A percentile compares a stretch with the other conserved stretches of the same genome.
phyloP scores from a whole-genome alignment of 495 filamentous ascomycete genomes.

The Geoglossum glabrum region DNA sequence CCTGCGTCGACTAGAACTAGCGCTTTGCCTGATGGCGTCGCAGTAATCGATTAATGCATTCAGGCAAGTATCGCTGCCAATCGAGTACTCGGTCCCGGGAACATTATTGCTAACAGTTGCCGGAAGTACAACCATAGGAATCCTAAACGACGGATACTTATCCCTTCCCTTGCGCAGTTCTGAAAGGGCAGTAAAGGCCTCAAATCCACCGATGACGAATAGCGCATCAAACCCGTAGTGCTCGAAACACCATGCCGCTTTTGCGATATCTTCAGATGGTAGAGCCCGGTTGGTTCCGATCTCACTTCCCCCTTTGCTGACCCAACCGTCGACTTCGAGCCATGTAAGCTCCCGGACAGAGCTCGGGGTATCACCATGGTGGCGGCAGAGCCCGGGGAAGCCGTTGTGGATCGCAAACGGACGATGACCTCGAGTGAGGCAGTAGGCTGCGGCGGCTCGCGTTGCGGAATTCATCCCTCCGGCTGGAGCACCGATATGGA shows the following conservation, averaged over 20 bases:
- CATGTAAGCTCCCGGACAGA: constrained; percentile 70
- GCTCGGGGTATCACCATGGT: constrained; percentile 62
- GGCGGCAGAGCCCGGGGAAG: constrained; percentile 83
- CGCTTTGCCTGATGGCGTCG: constrained; percentile 91
- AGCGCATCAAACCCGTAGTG: constrained; percentile 77
- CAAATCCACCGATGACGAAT: constrained; percentile 88
- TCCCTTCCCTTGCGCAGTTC: constrained; percentile 65
- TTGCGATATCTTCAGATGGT: constrained; percentile 62
- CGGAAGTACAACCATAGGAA: constrained; percentile 79
- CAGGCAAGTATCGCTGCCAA: constrained; percentile 91
- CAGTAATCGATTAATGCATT: constrained; percentile 95
- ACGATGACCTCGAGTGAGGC: constrained; percentile 77
- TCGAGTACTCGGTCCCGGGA: constrained; percentile 88
- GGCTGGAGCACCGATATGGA: constrained; percentile 95
- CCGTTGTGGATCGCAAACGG: constrained; percentile 90
- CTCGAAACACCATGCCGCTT: constrained; percentile 67
- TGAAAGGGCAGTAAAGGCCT: constrained; percentile 82
- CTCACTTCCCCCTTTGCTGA: constrained; percentile 87
- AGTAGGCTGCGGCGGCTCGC: constrained; percentile 88
- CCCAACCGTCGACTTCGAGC: constrained; percentile 92
- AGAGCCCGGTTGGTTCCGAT: constrained; percentile 94
- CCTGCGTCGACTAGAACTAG: constrained; percentile 72
- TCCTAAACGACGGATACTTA: constrained; percentile 66
- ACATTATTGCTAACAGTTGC: constrained; percentile 99
- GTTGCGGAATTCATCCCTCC: constrained; percentile 98